These are phyloP conservation scores for Cladosporium phlei DNA, from an alignment of 2,329 filamentous ascomycete species.

Conservation along the genomic window DNA sequence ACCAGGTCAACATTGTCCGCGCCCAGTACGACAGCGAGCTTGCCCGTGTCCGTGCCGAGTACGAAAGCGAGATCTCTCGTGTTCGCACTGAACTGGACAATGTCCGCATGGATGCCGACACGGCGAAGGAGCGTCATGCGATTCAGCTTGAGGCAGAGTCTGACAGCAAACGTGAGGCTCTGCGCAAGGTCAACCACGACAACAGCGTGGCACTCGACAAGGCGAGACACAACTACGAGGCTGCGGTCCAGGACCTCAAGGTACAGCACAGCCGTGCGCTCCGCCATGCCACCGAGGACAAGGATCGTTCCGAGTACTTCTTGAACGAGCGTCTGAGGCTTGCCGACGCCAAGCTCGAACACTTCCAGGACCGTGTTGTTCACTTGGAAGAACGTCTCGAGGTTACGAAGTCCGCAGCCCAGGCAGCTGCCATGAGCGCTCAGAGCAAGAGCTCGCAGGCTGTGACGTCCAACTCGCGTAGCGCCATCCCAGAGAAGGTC, in stretches of 20 bases:
- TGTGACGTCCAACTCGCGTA: conserved; percentile 25
- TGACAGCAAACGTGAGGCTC: conserved; percentile 58
- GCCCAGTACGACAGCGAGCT: conserved; percentile 79
- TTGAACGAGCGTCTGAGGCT: conserved; percentile 76
- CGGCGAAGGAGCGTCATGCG: conserved; percentile 72
- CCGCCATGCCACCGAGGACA: conserved; percentile 64
- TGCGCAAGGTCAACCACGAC: conserved; percentile 44
- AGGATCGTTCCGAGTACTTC: conserved; percentile 71
- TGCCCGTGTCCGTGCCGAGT: conserved; percentile 63
- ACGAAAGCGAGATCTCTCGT: conserved; percentile 60
- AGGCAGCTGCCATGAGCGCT: conserved; percentile 69
- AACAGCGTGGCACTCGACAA: conserved; percentile 52
- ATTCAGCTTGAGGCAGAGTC: conserved; percentile 79
- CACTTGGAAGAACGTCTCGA: conserved; percentile 89
- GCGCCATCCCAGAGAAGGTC: conserved; percentile 69
- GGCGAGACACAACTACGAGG: conserved; percentile 52
- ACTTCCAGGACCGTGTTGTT: conserved; percentile 76
- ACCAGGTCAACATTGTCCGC: conserved; percentile 77
- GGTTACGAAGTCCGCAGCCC: conserved; percentile 80
- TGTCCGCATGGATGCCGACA: conserved; percentile 75
- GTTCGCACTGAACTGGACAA: conserved; percentile 61
- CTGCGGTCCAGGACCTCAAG: conserved; percentile 40
- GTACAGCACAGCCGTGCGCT: conserved; percentile 54
- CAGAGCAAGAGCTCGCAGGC: conserved; percentile 21
- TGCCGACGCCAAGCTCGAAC: conserved; percentile 76